These are phyloP conservation scores for Wickerhamiella spandovensis DNA, from an alignment of 805 yeast species.

Conservation along the genomic window DNA sequence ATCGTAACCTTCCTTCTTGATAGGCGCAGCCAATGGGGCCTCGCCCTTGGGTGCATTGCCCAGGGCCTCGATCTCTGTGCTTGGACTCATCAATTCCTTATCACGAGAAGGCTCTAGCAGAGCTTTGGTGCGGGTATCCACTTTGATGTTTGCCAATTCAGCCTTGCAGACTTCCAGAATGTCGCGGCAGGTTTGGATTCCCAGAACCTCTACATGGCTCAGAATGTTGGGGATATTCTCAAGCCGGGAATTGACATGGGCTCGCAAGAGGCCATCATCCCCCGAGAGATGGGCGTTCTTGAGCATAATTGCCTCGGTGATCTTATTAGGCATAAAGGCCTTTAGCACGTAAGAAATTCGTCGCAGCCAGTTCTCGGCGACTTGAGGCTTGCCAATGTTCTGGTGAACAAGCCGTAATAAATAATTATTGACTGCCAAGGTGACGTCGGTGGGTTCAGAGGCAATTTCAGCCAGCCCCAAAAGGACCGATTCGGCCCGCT, in stretches of 20 bases:
- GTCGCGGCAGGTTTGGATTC: constrained; percentile 31
- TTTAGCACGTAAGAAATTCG: constrained; percentile 24
- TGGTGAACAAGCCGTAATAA: constrained; percentile 31
- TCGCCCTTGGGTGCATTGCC: not conserved
- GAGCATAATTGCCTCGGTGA: constrained; percentile 47
- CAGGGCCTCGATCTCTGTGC: not conserved
- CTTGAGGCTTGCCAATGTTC: constrained; percentile 29
- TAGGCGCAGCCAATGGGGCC: constrained; percentile 12
- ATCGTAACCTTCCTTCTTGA: constrained; percentile 42
- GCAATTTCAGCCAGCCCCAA: constrained; percentile 44
- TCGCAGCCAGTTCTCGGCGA: constrained; percentile 32
- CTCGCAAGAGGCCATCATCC: constrained; percentile 8
- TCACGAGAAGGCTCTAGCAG: not conserved
- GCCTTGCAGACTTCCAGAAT: constrained; percentile 25
- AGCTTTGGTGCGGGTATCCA: not conserved
- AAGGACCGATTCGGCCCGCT: constrained; percentile 57
- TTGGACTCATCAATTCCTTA: not conserved
- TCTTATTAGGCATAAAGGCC: constrained; percentile 33
- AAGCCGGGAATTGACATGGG: constrained; percentile 15
- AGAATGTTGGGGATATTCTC: constrained; percentile 24
- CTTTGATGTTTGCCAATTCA: constrained; percentile 8
- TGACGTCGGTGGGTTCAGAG: constrained; percentile 33
- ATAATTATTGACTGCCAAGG: constrained; percentile 58
- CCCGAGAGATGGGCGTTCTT: constrained; percentile 29
- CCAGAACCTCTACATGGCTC: constrained; percentile 39